Evolutionary conservation across 2,329 filamentous ascomycete genomes (phyloP), one percentile per base, ranked within the genome.

Genomic region (Colletotrichum plurivorum): DNA sequence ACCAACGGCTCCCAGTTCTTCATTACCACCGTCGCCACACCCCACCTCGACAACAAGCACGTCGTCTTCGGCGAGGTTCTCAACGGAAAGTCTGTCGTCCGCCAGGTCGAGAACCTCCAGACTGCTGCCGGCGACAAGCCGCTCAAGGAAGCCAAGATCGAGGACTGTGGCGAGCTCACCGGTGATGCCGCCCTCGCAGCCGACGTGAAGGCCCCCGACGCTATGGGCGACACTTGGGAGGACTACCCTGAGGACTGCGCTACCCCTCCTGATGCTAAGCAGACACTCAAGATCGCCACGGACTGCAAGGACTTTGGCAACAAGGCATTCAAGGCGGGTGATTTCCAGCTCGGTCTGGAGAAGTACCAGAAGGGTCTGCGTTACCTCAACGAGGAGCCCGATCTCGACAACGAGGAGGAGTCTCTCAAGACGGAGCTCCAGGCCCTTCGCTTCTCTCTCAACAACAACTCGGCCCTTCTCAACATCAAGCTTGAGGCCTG

Each of bases 1-100:
- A 97, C 96, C 80, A 99, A 99, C 80, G 96, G 96, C 77, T 97
- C 93, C 58, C 96, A 99, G 78, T 99, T 99, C 89, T 99, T 99
- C 88, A 86, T 98, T 76, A 99, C 96, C 56, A 98, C 96, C 16
- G 94, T 97, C 36, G 87, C 91, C n/a, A 98, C 96, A 15, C 95
- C 94, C 55, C 96, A 98, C 80, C 89, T 98, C 46, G 95, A 99
- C 80, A 90, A 90, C 79, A 99, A 99, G 87, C 95, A 99, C 83
- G 96, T 98, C 54, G 95, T 99, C 25, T 99, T 98, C 75, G 96
- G 96, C 72, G 92, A 98, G 79, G 95, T 98, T 64, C 88, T 98
- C 77, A 93, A 91, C 70, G 96, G 96, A 77, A 98, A 98, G 87
- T 95, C 93, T 71, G 85, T 98, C 45, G 89, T 98, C 41, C 92